Evolutionary conservation across 1,139 yeast genomes (phyloP), one percentile per base, ranked within the genome.

Genomic region (Ogataea hybrid): DNA sequence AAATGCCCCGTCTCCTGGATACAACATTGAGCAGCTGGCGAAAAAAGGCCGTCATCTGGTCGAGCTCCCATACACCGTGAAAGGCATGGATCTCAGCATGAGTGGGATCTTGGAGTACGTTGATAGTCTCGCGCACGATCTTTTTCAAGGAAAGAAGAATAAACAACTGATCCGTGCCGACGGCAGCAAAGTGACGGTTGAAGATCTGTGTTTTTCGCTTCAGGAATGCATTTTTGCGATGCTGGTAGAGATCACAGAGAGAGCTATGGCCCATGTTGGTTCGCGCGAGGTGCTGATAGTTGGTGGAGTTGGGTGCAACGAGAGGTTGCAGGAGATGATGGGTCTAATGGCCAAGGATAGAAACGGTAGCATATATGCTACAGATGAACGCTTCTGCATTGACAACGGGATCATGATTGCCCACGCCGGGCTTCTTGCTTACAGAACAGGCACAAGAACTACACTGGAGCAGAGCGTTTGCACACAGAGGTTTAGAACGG

Each of bases 361-460:
- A 48, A 81, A 84, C 50, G 98, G 97, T 0, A 75, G 77, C 25
- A 83, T 92, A 4, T 87, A 73, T 61, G 97, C 99, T 11, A 94
- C 98, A 0, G 99, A 92, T 63, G 97, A 92, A 60, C 69, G 98
- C 48, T 92, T 92, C 61, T 92, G 97, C 65, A 92, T 92, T 40
- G 98, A 92, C 61, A 92, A 92, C 58, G 97, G 98, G 9, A 92
- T 92, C 37, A 92, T 92, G 99, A 92, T 92, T 58, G 98, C 98
- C 1, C 99, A 92, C 61, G 97, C 98, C 0, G 99, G 99, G 0
- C 68, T 92, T 39, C 65, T 92, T 49, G 87, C 86, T 41, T 89
- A 82, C 60, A 73, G 97, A 58, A 86, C 83, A 71, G 97, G 97
- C 0, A 81, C 77, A 47, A 35, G 36, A 14, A 73, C 69, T 32